Evolutionary conservation across 208 protist species (phyloP), one percentile per base, ranked within the genome.

Genomic region (Crithidia thermophila): DNA sequence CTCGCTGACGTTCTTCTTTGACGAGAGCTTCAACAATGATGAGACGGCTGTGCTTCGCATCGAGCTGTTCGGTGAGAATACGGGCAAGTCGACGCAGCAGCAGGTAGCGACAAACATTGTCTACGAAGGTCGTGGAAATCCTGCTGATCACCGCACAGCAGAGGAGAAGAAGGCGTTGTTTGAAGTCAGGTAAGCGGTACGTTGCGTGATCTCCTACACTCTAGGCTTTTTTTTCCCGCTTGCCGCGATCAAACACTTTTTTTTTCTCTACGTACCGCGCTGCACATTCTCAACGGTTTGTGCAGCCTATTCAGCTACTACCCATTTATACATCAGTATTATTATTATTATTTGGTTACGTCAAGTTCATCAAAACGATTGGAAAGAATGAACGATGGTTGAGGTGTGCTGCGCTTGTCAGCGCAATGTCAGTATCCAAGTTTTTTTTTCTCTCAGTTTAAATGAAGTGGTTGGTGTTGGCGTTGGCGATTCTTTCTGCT

Each of bases 51-150:
- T 96, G 16, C 72, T 93, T 30, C 83, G 91, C n/a, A 85, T 96
- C 43, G 91, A 94, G 18, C 34, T 96, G 9, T 96, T 84, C 46
- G 91, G 91, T 33, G 91, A 96, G 52, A 76, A 79, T 39, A 84
- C 85, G 2, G 79, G 84, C 1, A 79, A 77, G 58, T 65, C 85
- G 4, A 90, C 88, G 42, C 62, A 71, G 1, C 87, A 88, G 51
- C 64, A 87, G 60, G 67, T 92, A 2, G 91, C 88, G 16, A 94
- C 86, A 10, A 96, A 96, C 66, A 72, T 96, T 43, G 88, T 94
- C 1, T 96, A 93, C 68, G 91, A 96, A 52, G 75, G 67, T 2
- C 78, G 82, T 25, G 72, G 86, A 31, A 96, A 96, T 51, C 91
- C 91, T n/a, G 88, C 91, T 1, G 91, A 96, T 55, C 88, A 96